Evolutionary conservation across 2,329 filamentous ascomycete species (phyloP).

Genomic region (Fusarium albidum): DNA sequence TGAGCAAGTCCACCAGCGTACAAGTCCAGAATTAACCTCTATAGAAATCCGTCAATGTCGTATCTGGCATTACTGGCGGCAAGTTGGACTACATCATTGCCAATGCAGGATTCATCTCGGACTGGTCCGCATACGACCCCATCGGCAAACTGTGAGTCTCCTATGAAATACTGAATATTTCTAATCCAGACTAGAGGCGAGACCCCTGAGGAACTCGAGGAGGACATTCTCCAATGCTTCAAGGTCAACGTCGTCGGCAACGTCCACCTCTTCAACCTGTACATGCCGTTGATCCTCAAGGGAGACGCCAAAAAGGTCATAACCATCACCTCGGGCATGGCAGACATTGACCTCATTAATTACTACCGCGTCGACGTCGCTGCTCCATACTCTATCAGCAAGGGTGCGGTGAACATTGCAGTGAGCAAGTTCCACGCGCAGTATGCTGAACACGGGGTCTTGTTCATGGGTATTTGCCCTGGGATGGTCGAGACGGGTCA

Average conservation of each 20-base stretch:
- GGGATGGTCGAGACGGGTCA: no score
- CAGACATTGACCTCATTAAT: constrained; percentile 53
- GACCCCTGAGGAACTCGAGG: not conserved
- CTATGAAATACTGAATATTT: no score
- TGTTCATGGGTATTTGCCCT: no score
- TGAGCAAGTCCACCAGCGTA: not conserved
- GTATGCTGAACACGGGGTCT: no score
- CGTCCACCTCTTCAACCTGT: constrained; percentile 60
- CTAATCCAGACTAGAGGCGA: no score
- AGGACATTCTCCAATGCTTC: constrained; percentile 38
- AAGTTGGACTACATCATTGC: constrained; percentile 59
- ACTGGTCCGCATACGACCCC: constrained; percentile 29
- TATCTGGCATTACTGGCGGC: constrained; percentile 42
- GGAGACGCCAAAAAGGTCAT: constrained; percentile 62
- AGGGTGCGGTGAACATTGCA: constrained; percentile 61
- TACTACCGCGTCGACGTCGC: constrained; percentile 45
- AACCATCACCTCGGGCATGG: constrained; percentile 56
- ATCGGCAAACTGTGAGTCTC: constrained; percentile 3
- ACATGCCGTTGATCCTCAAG: constrained; percentile 60
- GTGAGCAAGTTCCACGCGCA: constrained; percentile 61
- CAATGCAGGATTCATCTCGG: constrained; percentile 52
- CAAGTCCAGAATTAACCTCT: not conserved
- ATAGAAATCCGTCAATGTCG: constrained; percentile 38
- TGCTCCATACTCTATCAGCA: constrained; percentile 55
- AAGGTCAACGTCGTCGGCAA: constrained; percentile 59